Conservation (phyloP, 2,329 filamentous ascomycete genomes). For the Phialophora expanda region DNA sequence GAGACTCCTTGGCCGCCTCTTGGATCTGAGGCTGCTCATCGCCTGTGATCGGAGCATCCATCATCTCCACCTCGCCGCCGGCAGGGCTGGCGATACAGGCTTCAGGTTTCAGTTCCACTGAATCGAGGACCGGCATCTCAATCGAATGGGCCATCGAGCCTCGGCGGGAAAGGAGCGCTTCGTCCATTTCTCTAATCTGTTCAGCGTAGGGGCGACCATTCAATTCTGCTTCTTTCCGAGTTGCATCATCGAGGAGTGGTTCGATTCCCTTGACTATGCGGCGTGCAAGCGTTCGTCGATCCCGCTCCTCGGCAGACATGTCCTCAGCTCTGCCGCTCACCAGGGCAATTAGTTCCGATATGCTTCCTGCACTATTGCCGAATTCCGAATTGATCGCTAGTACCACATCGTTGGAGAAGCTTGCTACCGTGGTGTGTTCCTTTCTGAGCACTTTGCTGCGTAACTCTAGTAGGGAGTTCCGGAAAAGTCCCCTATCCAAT, state of each 20-base stretch:
- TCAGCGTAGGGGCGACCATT: slow-evolving; percentile 71
- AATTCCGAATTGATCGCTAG: slow-evolving; percentile 62
- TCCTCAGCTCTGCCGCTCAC: slow-evolving; percentile 55
- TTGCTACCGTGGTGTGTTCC: slow-evolving; percentile 64
- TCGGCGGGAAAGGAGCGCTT: slow-evolving; percentile 63
- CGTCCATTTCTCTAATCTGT: slow-evolving; percentile 74
- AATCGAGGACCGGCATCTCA: slow-evolving; percentile 35
- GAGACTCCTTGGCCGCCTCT: slow-evolving; percentile 5
- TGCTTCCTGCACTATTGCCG: slow-evolving; percentile 55
- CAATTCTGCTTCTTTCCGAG: slow-evolving; percentile 81
- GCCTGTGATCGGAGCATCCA: slow-evolving; percentile 45
- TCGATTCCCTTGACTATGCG: slow-evolving; percentile 85
- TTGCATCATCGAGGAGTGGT: slow-evolving; percentile 74
- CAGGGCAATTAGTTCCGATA: slow-evolving; percentile 56
- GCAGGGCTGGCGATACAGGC: slow-evolving; percentile 31
- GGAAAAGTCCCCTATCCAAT: slow-evolving; percentile 60
- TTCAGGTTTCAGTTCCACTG: slow-evolving; percentile 44
- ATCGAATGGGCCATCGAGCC: slow-evolving; percentile 51
- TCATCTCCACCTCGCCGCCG: slow-evolving; percentile 45
- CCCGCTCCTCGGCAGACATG: slow-evolving; percentile 69
- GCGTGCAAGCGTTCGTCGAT: slow-evolving; percentile 83
- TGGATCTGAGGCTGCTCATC: slow-evolving; percentile 31
- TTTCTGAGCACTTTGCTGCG: slow-evolving; percentile 61
- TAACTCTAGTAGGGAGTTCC: slow-evolving; percentile 59
- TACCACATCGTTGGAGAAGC: slow-evolving; percentile 65